Base-by-base conservation (phyloP, 2,329 filamentous ascomycete genomes). In the Talaromyces verruculosus region DNA sequence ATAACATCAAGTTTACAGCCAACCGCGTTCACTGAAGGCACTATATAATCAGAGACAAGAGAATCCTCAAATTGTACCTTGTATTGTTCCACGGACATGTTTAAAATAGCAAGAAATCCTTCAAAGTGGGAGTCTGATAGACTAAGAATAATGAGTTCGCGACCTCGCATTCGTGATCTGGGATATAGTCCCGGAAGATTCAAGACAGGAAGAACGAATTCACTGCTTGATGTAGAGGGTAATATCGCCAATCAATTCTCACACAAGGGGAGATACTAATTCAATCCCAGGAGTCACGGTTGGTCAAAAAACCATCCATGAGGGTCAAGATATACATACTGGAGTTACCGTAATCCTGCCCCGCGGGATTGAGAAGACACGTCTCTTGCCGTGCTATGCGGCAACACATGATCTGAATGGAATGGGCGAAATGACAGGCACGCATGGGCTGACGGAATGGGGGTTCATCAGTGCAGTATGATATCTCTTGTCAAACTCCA, bases 211-310 rank as follows among this genome's bases (percentile, higher is more conserved):
- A 25, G 17, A 13, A 51, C 55, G 15, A 63, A 63, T 41, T 63
- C 61, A 13, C 17, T 63, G 8, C 61, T 63, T 25, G 61, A 63
- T 57, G 61, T 63, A 19, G 49, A 63, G 17, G 61, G 61, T 63
- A 35, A 11, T 13, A 35, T 37, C 28, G 11, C 3, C 6, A 33
- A 8, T 10, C 3, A 8, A 7, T n/a, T 11, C 6, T 33, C 10
- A n/a, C 0, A 53, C 11, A 30, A 4, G n/a, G 15, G 4, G 47
- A 53, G 25, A 15, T 15, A 10, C 51, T 55, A 35, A 55, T 35
- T 37, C 35, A 45, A 33, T 5, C 13, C 7, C 39, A 63, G 61
- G 61, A 30, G 61, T 63, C 22, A 8, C 33, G 5, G 61, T 63
- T 8, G 61, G 61, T 13, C 61, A 63, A 45, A 55, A 33, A 22